A percentile compares a stretch with the other conserved stretches of the same genome.
These are phyloP conservation scores for Otatea glauca DNA, from an alignment of 176 grass and related monocot genomes.

Conservation along the genomic window DNA sequence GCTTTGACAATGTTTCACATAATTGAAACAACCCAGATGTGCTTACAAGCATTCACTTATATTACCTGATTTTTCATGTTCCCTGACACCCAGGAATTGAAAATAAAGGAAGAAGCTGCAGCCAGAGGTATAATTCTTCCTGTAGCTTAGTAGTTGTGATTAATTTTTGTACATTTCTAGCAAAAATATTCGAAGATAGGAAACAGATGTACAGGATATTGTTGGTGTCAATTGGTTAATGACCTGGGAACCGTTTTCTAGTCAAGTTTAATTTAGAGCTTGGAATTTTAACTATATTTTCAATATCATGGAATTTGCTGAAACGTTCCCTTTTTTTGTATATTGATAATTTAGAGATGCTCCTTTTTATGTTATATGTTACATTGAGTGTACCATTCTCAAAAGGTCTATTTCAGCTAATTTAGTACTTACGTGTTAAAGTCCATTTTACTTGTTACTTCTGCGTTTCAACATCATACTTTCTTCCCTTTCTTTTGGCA, in stretches of 20 bases:
- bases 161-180: constrained; percentile 19
- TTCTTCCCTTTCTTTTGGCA: constrained; percentile 52
- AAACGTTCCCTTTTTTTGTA: neutral
- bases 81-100: constrained; percentile 67
- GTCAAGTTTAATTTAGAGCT: constrained; percentile 2
- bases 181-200: neutral
- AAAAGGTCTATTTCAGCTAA: constrained; percentile 19
- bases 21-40: constrained; percentile 26
- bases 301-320: neutral
- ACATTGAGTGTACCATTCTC: constrained; percentile 2
- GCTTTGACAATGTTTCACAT: neutral
- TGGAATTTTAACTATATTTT: neutral
- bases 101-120: constrained; percentile 94
- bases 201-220: constrained; percentile 28
- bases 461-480: constrained; percentile 20
- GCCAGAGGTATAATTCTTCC: constrained; percentile 61
- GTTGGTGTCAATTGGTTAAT: constrained; percentile 1
- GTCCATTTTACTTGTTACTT: neutral
- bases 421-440: constrained; percentile 16
- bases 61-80: constrained; percentile 34
- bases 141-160: neutral
- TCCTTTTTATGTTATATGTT: constrained; percentile 20
- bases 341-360: constrained; percentile 14
- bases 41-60: neutral
- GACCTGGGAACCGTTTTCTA: constrained; percentile 1